Base-by-base conservation (phyloP, 441 rosid genomes). In the Oxalis stricta region DNA sequence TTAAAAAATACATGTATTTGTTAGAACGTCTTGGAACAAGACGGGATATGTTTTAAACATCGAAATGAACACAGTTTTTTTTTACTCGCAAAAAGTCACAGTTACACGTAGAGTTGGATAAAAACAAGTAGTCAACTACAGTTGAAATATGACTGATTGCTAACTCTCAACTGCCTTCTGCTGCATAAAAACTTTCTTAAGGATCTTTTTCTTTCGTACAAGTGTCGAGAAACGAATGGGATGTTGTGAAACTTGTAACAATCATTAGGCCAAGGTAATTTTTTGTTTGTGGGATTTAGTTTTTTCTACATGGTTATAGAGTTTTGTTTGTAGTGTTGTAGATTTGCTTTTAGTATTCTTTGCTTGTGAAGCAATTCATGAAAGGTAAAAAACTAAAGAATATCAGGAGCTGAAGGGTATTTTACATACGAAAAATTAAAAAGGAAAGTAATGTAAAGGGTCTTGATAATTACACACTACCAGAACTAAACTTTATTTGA, bases 381-480 rank as follows among this genome's bases (percentile, higher is more conserved):
- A 34, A 36, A 13, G 18, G 35, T 18, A 41, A 20, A 28, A 36
- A 12, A 57, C 32, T 49, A 45, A 45, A 20, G 30, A 51, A 50
- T n/a, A n/a, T n/a, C n/a, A 61, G 50, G 18, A 45, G 45, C 59
- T 42, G 38, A 53, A 44, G 62, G 59, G 49, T 34, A 58, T 52
- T 61, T 51, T 67, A 43, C 7, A 32, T 38, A 32, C 45, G 42
- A 35, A 38, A 58, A 58, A 48, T 41, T 48, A 46, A 66, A 68
- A 58, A 28, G 39, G 51, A 65, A 69, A 52, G n/a, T n/a, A n/a
- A n/a, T n/a, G n/a, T n/a, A 50, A 51, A 51, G 50, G 53, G 52
- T 20, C 4, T 12, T 47, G 77, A 70, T 57, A 50, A 48, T 44
- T 52, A 77, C 72, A 53, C 32, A 60, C 56, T 47, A 65, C 77